Evolutionary conservation across 495 filamentous ascomycete genomes (phyloP), one percentile per base, ranked within the genome.

Genomic region (Talaromyces proteolyticus): DNA sequence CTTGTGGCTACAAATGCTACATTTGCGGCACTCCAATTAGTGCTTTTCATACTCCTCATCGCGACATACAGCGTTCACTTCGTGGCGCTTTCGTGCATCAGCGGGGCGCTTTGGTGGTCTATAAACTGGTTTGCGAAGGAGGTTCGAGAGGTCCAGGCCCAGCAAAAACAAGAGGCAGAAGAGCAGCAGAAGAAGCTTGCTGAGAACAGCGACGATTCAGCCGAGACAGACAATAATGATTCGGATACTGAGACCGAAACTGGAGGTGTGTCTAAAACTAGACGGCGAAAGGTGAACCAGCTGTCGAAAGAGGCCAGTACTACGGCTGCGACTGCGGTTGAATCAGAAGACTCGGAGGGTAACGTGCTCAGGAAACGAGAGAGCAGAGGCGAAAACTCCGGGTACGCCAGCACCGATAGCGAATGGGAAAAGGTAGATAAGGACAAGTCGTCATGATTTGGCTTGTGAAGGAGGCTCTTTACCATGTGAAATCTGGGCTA

Each of bases 121-220:
- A 95, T 98, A 67, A 96, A 96, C 69, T 98, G 93, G 93, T 98
- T 98, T 60, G 89, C 90, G 37, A 63, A 65, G 19, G 93, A 98
- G 73, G 72, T 98, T 26, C 75, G 73, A 45, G 68, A 69, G 8
- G 82, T 82, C 38, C 83, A 87, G 58, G 70, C 65, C 18, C 73
- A 74, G 47, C 79, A 91, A 61, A 81, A 84, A 54, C 65, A 72
- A 66, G 61, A 64, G 61, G 58, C 68, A 52, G 57, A 64, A 58
- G 61, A 65, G 55, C 57, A 64, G 26, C 53, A 65, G 39, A 70
- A 58, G 34, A 65, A 61, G 54, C 52, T 54, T 22, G 54, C 54
- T 49, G 57, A 57, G 41, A 57, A 57, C 45, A 53, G 20, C 56
- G 61, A 51, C 2, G 7, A 43, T 44, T 57, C 49, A 52, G 66